Base-by-base conservation (phyloP, 116 monocot species). In the Papilionanthe hybrid region DNA sequence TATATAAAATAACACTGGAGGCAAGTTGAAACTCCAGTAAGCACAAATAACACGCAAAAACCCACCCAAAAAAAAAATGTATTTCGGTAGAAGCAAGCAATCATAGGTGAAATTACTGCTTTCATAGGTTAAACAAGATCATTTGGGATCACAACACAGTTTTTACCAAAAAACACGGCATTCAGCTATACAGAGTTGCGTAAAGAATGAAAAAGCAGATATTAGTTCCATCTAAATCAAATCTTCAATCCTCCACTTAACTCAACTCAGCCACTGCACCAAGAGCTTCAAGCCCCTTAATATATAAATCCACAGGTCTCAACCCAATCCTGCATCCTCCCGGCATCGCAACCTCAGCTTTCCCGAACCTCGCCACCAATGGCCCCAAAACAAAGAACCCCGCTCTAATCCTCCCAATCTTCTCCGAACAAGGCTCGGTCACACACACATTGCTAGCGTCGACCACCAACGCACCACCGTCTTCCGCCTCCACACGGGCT, bases 311-410 rank as follows among this genome's bases (percentile, higher is more conserved):
- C 0, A 88, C 75, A 19, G 88, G 88, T n/a, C 88, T 80, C 37
- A 81, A 78, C 55, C 88, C 88, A 41, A 88, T 88, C 60, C 50
- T 76, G 55, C 88, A 88, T 47, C 88, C 88, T 0, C 88, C 85
- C 0, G 88, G 88, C 37, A 81, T 27, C 22, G 83, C 83, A 41
- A 88, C 81, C 32, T 81, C 85, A 57, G 83, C 88, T 85, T 81
- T 81, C 43, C 88, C 88, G 43, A 85, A 83, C 77, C 88, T 80
- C n/a, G 71, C 88, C 49, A 85, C 81, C 29, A 88, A 79, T 60
- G 88, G 88, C 4, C 85, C 88, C 69, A 88, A 48, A 72, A 86
- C 88, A 41, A 88, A 88, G 79, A 88, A 86, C 56, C 85, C 85
- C 2, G 85, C 88, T 57, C 88, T 77, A 37, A 83, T 88, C 63